Evolutionary conservation across 805 yeast genomes (phyloP), one percentile per base, ranked within the genome.

Genomic region (Brettanomyces sp.): DNA sequence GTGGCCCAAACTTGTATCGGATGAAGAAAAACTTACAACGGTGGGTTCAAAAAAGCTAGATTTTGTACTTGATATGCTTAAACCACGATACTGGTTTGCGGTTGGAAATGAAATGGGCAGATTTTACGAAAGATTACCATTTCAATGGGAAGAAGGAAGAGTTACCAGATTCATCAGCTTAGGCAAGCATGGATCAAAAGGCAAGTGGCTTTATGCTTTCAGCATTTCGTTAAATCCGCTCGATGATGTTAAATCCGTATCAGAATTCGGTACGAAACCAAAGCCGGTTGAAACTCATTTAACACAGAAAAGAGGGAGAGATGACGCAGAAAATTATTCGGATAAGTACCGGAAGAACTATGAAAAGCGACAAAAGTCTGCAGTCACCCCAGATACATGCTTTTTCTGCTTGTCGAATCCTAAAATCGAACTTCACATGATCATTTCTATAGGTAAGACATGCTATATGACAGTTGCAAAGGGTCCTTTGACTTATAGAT

Each of bases 391-490:
- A 0, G 69, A 67, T 12, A 64, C 68, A 39, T 89, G 97, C 58
- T 89, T 85, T 63, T 86, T 89, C 57, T 89, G 96, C 59, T 71
- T 89, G 18, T 77, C 91, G 1, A 87, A 86, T 56, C 85, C 95
- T 0, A 74, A 80, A 12, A 72, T 85, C 5, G 90, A 83, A 52
- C 70, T 85, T 2, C 95, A 88, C 60, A 79, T 90, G 83, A 77
- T 89, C 11, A 72, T 88, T 1, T 76, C 93, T 0, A 82, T 90
- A 44, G 91, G 86, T 0, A 72, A 73, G 11, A 67, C 69, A 41
- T 65, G 79, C 0, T 89, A 88, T 58, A 43, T 89, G 47, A 82
- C 96, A 0, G 70, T 81, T 13, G 95, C 95, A 0, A 88, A 85
- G 57, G 97, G 97, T 0, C 96, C 97, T 0, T 63, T 89, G 18